phyloP scores from a whole-genome alignment of 2,329 filamentous ascomycete species.

The Hymenoscyphus albidus region DNA sequence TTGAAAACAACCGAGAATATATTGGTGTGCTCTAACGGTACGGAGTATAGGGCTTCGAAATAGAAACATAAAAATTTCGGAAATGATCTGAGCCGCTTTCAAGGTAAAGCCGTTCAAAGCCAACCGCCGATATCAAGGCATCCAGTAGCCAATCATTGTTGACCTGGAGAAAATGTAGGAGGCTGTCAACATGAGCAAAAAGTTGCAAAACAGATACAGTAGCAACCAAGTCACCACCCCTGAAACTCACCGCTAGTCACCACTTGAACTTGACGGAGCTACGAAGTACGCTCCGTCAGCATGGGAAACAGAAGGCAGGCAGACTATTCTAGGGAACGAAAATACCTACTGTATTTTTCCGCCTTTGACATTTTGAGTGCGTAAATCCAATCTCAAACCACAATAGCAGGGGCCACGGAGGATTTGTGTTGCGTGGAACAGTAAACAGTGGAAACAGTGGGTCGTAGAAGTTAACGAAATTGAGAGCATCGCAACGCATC shows the following conservation, averaged over 20 bases:
- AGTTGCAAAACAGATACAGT: not conserved
- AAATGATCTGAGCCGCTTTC: slow-evolving; percentile 10
- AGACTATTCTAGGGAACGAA: not conserved
- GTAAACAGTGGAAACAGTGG: not conserved
- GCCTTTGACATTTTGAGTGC: slow-evolving; percentile 3
- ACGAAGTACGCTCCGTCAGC: not conserved
- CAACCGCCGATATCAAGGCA: slow-evolving; percentile 1
- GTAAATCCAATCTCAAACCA: slow-evolving; percentile 4
- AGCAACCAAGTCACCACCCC: slow-evolving; percentile 10
- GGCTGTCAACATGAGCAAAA: not conserved
- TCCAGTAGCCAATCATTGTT: not conserved
- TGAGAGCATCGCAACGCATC: not conserved
- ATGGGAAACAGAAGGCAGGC: not conserved
- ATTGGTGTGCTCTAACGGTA: slow-evolving; percentile 1
- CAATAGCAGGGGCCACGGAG: slow-evolving; percentile 2
- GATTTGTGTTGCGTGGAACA: slow-evolving; percentile 13
- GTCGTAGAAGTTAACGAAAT: not conserved
- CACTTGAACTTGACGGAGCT: slow-evolving; percentile 6
- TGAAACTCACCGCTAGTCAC: slow-evolving; percentile 30
- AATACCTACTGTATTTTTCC: not conserved
- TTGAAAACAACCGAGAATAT: not conserved
- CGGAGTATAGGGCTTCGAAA: not conserved
- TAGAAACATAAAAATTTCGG: slow-evolving; percentile 11
- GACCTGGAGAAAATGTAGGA: not conserved
- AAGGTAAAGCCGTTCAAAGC: slow-evolving; percentile 7